Conservation (phyloP, 1,139 yeast genomes). For the Protomyces arabidopsidicola region DNA sequence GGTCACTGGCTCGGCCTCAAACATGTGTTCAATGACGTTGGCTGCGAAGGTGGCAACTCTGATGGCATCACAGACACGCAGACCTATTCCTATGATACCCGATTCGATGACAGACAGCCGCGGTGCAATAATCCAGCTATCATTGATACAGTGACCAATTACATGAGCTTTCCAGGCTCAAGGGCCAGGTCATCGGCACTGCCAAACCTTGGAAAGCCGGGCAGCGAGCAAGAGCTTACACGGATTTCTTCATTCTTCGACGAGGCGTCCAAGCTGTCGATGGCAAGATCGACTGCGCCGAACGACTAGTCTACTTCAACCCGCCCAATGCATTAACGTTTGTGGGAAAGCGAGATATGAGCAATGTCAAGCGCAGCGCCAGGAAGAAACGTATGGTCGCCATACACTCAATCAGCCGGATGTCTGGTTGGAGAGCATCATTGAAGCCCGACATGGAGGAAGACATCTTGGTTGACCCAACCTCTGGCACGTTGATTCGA, state of each 20-base stretch:
- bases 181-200: background rate
- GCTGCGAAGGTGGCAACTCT: background rate
- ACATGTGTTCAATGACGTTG: background rate
- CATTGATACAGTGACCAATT: background rate
- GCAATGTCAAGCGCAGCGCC: background rate
- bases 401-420: background rate
- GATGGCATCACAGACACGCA: background rate
- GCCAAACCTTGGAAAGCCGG: background rate
- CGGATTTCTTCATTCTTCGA: background rate
- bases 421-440: background rate
- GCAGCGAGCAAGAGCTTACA: background rate
- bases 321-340: background rate
- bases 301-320: background rate
- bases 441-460: background rate
- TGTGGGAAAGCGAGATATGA: background rate
- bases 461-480: background rate
- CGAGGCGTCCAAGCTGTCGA: background rate
- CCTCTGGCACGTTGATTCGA: background rate
- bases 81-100: background rate
- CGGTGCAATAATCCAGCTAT: background rate
- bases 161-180: background rate
- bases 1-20: background rate
- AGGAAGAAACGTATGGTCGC: background rate
- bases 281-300: background rate
- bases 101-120: background rate